These are phyloP conservation scores for Puccinia brachypodii DNA, from an alignment of 1,284 basidiomycete genomes.

Conservation along the genomic window DNA sequence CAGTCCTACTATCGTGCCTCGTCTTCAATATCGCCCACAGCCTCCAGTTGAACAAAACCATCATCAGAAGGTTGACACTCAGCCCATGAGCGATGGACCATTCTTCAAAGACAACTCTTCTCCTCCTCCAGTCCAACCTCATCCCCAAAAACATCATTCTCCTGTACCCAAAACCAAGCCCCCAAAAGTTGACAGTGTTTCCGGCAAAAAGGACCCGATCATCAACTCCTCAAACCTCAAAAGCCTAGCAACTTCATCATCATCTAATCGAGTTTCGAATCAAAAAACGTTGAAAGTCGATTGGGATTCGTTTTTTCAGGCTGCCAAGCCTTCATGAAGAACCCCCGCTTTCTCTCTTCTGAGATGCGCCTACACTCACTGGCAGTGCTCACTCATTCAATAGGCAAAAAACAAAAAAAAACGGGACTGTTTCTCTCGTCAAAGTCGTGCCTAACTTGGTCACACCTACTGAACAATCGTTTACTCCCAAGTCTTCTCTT, in stretches of 20 bases:
- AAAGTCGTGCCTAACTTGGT: too few relatives aligned
- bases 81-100: neutral
- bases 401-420: too few relatives aligned
- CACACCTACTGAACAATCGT: too few relatives aligned
- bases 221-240: neutral
- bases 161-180: neutral
- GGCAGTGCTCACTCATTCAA: too few relatives aligned
- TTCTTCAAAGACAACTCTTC: neutral
- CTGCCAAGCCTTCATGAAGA: neutral
- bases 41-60: neutral
- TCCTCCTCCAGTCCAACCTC: neutral
- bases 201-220: neutral
- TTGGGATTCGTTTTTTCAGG: constrained; percentile 16
- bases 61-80: neutral
- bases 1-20: neutral
- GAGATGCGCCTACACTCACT: too few relatives aligned
- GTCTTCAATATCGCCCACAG: neutral
- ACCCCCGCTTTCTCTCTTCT: too few relatives aligned
- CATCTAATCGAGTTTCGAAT: neutral
- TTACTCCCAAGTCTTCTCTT: too few relatives aligned
- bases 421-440: too few relatives aligned
- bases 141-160: neutral
- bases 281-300: constrained; percentile 13
- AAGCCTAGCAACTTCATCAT: neutral
- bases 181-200: neutral